Evolutionary conservation across 139 green algal genomes (phyloP).

Genomic region (Chlorella sp.): DNA sequence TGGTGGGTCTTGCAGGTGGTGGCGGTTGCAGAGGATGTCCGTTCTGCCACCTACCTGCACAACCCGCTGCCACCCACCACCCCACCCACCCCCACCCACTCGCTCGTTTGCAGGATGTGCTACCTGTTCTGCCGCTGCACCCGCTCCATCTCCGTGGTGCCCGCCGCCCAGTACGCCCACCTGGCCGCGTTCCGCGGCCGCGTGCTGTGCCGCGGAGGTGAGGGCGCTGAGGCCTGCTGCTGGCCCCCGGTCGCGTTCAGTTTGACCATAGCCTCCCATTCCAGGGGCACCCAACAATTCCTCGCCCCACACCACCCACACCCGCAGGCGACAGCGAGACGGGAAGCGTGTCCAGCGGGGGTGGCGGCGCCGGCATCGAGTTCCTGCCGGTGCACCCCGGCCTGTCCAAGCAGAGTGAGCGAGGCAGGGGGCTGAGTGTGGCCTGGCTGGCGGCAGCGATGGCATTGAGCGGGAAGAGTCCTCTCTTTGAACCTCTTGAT

Average conservation of each 20-base stretch:
- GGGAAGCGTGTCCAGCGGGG: conserved; percentile 29
- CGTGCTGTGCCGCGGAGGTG: conserved; percentile 33
- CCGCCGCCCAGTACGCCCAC: conserved; percentile 80
- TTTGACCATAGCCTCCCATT: too few relatives aligned
- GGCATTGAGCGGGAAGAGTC: too few relatives aligned
- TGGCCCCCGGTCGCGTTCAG: not conserved
- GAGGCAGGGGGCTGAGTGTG: not conserved
- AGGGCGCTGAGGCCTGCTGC: not conserved
- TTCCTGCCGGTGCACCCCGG: conserved; percentile 44
- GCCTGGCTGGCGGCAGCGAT: too few relatives aligned
- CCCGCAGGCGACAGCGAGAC: conserved; percentile 26
- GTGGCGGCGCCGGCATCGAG: conserved; percentile 17
- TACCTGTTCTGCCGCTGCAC: conserved; percentile 88
- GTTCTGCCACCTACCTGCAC: too few relatives aligned
- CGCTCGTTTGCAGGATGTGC: conserved; percentile 65
- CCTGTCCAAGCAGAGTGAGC: conserved; percentile 18
- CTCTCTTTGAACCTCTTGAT: too few relatives aligned
- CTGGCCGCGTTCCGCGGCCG: conserved; percentile 64
- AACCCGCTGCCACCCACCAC: not conserved
- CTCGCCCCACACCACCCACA: not conserved
- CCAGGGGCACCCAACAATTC: not conserved
- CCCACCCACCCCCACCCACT: not conserved
- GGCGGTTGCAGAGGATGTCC: too few relatives aligned
- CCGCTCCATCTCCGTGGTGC: conserved; percentile 65
- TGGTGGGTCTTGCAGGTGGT: too few relatives aligned